These are phyloP conservation scores for Iberis pinnata DNA, from an alignment of 345 rosid species.

Conservation along the genomic window DNA sequence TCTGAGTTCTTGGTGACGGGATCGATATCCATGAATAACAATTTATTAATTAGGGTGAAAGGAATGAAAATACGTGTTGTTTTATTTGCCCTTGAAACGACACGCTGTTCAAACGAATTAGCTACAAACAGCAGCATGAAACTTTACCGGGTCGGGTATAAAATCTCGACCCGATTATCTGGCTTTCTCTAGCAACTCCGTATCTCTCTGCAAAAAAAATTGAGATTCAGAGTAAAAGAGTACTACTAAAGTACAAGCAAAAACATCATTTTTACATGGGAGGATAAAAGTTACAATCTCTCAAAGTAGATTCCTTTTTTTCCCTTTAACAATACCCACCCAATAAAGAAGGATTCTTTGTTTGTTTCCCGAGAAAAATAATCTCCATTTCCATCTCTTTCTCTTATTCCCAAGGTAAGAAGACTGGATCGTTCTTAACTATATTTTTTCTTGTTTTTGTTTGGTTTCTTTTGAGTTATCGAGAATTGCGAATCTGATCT, in stretches of 20 bases:
- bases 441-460: not conserved
- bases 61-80: conserved; percentile 5
- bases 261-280: too few species aligned
- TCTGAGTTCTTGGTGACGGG: conserved; percentile 24
- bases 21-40: conserved; percentile 15
- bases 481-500: conserved; percentile 14
- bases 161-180: conserved; percentile 10
- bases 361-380: conserved; percentile 6
- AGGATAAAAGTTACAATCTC: too few species aligned
- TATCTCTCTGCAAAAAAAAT: conserved; percentile 14
- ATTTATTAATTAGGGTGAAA: not conserved
- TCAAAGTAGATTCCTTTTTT: too few species aligned
- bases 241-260: conserved; percentile 11
- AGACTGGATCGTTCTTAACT: conserved; percentile 17
- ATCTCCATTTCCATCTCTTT: not conserved
- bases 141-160: conserved; percentile 19
- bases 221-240: conserved; percentile 19
- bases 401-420: conserved; percentile 16
- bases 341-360: conserved; percentile 8
- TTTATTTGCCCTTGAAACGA: not conserved
- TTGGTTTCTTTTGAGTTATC: not conserved
- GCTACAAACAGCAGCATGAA: too few species aligned
- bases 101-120: conserved; percentile 15
- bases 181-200: conserved; percentile 12
- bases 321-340: too few species aligned